Base-by-base conservation (phyloP, 371 early-diverging fungal genomes). In the Entomophthora muscae region DNA sequence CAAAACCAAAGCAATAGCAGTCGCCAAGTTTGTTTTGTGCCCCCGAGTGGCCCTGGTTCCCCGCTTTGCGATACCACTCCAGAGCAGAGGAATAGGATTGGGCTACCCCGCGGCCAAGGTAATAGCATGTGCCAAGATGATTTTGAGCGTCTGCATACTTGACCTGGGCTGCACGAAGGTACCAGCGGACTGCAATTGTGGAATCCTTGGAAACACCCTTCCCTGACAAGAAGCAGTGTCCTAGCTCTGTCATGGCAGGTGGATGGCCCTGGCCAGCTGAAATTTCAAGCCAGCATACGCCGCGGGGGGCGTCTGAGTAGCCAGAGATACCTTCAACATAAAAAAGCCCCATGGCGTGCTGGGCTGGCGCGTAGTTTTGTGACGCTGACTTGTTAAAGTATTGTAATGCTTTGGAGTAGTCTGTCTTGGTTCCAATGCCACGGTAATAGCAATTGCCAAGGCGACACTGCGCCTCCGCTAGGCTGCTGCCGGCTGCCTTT, bases 171-270 rank as follows among this genome's bases (percentile, higher is more conserved):
- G 88, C 80, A 27, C 72, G 66, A 27, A 63, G 60, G 70, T 82
- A 86, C 69, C 80, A 78, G 12, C 75, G 66, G 31, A 82, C 77
- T 0, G 89, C 86, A 26, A 73, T 66, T 32, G 63, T 67, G 13
- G 75, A 68, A 69, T 86, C 77, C 32, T 73, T 73, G 3, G 70
- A 66, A 26, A 75, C 72, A 53, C 88, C 90, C 57, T 81, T 78
- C n/a, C 91, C 91, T 60, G 88, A 84, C 3, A 83, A 83, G 61
- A 82, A 89, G 69, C 91, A 91, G 64, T 81, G 86, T 1, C 87
- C 91, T n/a, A 89, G 70, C 23, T 82, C 82, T 22, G 83, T 83
- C 62, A 81, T 76, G 1, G 83, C 88, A 13, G 82, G 76, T 17
- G 83, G 74, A 53, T 82, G 76, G 10, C 79, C 82, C 55, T 78